Evolutionary conservation across 805 yeast genomes (phyloP), one percentile per base, ranked within the genome.

Genomic region (Kodamaea fukazawae): DNA sequence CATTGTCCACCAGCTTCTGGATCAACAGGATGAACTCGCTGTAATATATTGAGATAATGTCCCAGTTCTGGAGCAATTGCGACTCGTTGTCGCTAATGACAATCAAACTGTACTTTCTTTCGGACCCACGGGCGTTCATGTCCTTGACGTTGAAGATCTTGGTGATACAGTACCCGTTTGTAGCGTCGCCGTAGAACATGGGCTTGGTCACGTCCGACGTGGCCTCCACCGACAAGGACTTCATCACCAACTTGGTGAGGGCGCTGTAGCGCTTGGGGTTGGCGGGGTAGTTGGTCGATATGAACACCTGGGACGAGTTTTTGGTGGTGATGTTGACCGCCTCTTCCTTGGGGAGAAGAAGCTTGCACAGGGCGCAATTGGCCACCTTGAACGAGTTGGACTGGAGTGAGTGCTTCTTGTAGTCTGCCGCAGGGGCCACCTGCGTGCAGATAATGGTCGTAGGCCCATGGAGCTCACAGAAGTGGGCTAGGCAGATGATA

Each of bases 401-500:
- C 25, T 73, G 56, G 7, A 63, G 32, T 7, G 32, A 3, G 9
- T 29, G 30, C 11, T 17, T 5, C 25, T 34, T 40, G 30, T 62
- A 46, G 29, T 54, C 53, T 17, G 55, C 46, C 5, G 51, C 36
- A n/a, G 46, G 9, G 2, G 43, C 38, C 17, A 56, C 48, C 48
- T 81, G 86, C 0, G 89, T 81, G 46, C 86, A 82, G 54, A 81
- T 59, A 1, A 84, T 65, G 29, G 79, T 73, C 9, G 80, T 67
- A 0, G 91, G 90, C 0, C 91, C 91, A 54, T 84, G 90, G 15
- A 78, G 72, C 58, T 84, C 91, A 57, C 91, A 84, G 57, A 84
- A 84, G 54, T 84, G 91, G 0, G 87, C 82, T 34, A 84, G 55
- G 14, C 84, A 68, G 7, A 79, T 59, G 8, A 74, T 73, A 53